Evolutionary conservation across 78 protist species (phyloP), one percentile per base, ranked within the genome.

Genomic region (Emiliania huxleyi): DNA sequence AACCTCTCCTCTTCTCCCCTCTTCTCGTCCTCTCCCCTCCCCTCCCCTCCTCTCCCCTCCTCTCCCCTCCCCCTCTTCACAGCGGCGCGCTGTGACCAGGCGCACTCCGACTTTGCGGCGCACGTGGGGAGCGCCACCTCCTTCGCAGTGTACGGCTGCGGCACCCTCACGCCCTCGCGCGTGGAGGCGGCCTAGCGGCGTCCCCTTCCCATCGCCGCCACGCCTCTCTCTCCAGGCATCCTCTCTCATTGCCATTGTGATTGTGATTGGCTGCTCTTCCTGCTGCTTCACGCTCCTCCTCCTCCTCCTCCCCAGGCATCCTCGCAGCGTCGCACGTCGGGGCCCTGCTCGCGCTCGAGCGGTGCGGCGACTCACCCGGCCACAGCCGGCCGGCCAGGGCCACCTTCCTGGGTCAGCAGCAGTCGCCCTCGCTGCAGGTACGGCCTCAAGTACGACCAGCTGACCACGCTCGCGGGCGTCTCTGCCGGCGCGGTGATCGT

Each of bases 121-220:
- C 83, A 73, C 42, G 42, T 73, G 43, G 8, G 33, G 15, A 8
- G 33, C 33, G 83, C 83, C 83, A 73, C 83, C 83, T 23, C 43
- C 42, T 2, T 73, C 83, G 83, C 83, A 5, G 42, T 73, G 40
- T 73, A 73, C 83, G 83, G 83, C 37, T 73, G 83, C 83, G 75
- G 75, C 62, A 52, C 29, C 29, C 62, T 15, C 62, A 52, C 62
- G 8, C 15, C 29, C 15, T 52, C 8, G 8, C 62, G 62, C 15
- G 62, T 15, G 29, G 15, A 8, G 8, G 62, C 62, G 62, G 62
- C 62, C 62, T 52, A n/a, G n/a, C n/a, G n/a, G 62, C 15, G 15
- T 52, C 62, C 8, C 62, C 62, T 52, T 8, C 62, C 62, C 62
- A 15, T 19, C 15, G 62, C 62, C 29, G 29, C 15, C 15, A 52